Evolutionary conservation across 202 grass and related monocot species (phyloP), one percentile per base, ranked within the genome.

Genomic region (Thinopyrum obtusiflorum): DNA sequence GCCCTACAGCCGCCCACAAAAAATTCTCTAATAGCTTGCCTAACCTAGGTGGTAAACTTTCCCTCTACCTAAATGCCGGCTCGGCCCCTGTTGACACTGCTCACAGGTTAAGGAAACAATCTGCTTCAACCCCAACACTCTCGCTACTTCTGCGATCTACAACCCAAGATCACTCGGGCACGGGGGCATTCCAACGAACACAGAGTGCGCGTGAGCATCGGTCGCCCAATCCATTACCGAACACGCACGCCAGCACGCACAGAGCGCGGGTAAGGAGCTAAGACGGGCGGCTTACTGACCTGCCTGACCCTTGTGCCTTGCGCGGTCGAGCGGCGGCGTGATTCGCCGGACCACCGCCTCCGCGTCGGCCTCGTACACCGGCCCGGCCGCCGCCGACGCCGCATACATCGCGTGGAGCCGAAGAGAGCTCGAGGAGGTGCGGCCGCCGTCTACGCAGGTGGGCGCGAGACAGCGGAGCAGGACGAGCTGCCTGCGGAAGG

Each of bases 221-320:
- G 35, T 65, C 44, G 1, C 4, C 39, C 71, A 83, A 26, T 4
- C 26, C 25, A 35, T 8, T 12, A n/a, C 17, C 15, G 2, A 5
- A 44, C 33, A 10, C 42, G n/a, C 59, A 64, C 11, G 51, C 15
- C 2, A 8, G 40, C 3, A 59, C 53, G 51, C 15, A 65, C 26
- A 14, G 1, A 37, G 2, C 23, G 46, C 42, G 25, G 25, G 21
- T 1, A 73, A 37, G 18, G 78, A 4, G 65, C 18, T 17, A 29
- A 53, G 71, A 55, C 12, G 21, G 2, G 27, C 26, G 21, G 65
- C 6, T 18, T 2, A 27, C 80, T 70, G 20, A 95, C 96, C 96
- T 85, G 96, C 93, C 85, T 98, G 93, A 7, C 93, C 96, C 87
- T 98, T 98, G 70, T 94, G 85, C 31, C 88, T 67, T 26, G 76